phyloP scores from a whole-genome alignment of 1,284 basidiomycete species.

The Ustilago sp. region DNA sequence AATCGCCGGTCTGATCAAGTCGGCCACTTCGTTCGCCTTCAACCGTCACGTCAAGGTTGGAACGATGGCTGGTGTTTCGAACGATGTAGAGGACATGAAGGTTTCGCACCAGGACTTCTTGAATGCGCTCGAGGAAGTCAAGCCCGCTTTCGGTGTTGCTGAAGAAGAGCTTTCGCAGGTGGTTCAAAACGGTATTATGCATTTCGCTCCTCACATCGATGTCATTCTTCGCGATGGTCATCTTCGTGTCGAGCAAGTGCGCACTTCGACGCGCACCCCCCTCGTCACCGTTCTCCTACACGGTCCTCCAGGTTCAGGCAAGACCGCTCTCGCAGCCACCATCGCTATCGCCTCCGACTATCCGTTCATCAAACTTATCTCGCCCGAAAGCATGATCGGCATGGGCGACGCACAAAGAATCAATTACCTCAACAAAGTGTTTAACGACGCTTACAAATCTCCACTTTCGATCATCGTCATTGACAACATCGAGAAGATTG shows the following conservation, averaged over 20 bases:
- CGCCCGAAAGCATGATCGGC: constrained; percentile 97
- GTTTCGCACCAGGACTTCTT: constrained; percentile 90
- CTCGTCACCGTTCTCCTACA: constrained; percentile 91
- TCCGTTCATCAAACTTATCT: constrained; percentile 98
- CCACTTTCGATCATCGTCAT: constrained; percentile 95
- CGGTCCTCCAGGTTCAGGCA: constrained; percentile 88
- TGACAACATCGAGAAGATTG: constrained; percentile 73
- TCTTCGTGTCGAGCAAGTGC: constrained; percentile 94
- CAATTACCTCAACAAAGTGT: constrained; percentile 89
- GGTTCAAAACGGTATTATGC: constrained; percentile 96
- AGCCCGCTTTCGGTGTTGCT: constrained; percentile 95
- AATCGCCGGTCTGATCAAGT: constrained; percentile 95
- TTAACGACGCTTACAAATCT: constrained; percentile 96
- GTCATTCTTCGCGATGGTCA: constrained; percentile 85
- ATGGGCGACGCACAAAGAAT: constrained; percentile 92
- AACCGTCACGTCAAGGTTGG: constrained; percentile 97
- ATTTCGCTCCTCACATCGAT: constrained; percentile 81
- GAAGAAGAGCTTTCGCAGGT: constrained; percentile 96
- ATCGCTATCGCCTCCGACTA: constrained; percentile 92
- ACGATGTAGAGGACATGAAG: constrained; percentile 92
- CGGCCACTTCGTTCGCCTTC: constrained; percentile 97
- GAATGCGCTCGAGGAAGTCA: constrained; percentile 92
- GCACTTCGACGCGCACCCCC: constrained; percentile 87
- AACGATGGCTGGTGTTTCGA: constrained; percentile 93
- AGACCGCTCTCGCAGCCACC: constrained; percentile 93